A percentile compares a stretch with the other conserved stretches of the same genome.
These are phyloP conservation scores for Verticillium nonalfalfae DNA, from an alignment of 2,329 filamentous ascomycete genomes.

Conservation along the genomic window DNA sequence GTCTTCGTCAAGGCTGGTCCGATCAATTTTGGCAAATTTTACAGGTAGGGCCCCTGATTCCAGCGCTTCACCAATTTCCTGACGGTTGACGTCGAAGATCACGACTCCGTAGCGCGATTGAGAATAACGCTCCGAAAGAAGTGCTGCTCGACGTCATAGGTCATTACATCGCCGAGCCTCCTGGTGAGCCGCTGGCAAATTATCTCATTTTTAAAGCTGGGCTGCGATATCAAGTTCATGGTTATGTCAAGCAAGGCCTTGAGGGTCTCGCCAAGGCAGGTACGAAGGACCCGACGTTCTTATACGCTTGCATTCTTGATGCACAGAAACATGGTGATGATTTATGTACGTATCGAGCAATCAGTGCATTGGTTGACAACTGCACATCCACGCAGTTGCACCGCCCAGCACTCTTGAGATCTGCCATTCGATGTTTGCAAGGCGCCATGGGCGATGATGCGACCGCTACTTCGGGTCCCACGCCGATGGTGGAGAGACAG, in stretches of 20 bases:
- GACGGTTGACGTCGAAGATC: slow-evolving; percentile 46
- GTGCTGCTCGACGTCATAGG: slow-evolving; percentile 49
- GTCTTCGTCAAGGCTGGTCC: slow-evolving; percentile 61
- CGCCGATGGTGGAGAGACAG: slow-evolving; percentile 3
- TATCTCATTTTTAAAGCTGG: slow-evolving; percentile 74
- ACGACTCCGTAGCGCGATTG: slow-evolving; percentile 62
- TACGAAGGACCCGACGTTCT: slow-evolving; percentile 50
- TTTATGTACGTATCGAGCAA: slow-evolving; percentile 37
- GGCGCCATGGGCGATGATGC: background rate
- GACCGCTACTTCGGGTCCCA: background rate
- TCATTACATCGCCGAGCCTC: slow-evolving; percentile 50
- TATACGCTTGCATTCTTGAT: slow-evolving; percentile 78
- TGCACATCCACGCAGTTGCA: slow-evolving; percentile 17
- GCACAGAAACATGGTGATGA: slow-evolving; percentile 61
- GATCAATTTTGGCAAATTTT: slow-evolving; percentile 60
- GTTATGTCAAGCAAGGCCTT: slow-evolving; percentile 58
- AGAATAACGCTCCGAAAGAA: slow-evolving; percentile 42
- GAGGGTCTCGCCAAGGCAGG: slow-evolving; percentile 48
- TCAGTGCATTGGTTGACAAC: slow-evolving; percentile 24
- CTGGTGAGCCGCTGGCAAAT: slow-evolving; percentile 57
- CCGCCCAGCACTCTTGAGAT: slow-evolving; percentile 34
- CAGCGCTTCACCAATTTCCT: slow-evolving; percentile 6
- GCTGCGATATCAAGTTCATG: slow-evolving; percentile 49
- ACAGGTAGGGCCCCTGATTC: slow-evolving; percentile 40
- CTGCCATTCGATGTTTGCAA: slow-evolving; percentile 43